Conservation (phyloP, 1,284 basidiomycete genomes). For the Boletus sp. region DNA sequence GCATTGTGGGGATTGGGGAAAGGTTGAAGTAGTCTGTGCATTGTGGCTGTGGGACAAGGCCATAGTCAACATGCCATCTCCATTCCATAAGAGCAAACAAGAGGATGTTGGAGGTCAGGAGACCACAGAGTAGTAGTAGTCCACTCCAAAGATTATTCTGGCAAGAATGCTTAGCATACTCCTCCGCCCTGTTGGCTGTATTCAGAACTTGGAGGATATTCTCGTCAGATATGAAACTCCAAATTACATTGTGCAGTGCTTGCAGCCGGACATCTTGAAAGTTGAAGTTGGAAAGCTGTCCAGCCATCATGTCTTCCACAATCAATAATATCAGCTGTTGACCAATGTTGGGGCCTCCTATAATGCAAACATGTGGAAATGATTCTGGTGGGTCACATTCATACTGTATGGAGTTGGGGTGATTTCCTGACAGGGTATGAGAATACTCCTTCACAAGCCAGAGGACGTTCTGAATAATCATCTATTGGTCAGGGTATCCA, state of each 20-base stretch:
- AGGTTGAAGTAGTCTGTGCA: too few species aligned
- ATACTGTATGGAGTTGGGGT: slow-evolving; percentile 9
- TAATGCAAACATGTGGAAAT: slow-evolving; percentile 36
- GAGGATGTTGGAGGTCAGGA: slow-evolving; percentile 42
- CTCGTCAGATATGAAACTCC: slow-evolving; percentile 22
- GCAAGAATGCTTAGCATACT: slow-evolving; percentile 7
- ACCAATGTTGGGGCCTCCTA: slow-evolving; percentile 17
- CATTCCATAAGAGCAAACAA: slow-evolving; percentile 38
- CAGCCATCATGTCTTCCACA: slow-evolving; percentile 27
- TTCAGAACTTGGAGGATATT: slow-evolving; percentile 14
- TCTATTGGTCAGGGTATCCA: slow-evolving; percentile 43
- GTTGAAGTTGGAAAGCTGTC: slow-evolving; percentile 13
- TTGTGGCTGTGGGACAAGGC: slow-evolving; percentile 25
- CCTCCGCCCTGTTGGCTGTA: slow-evolving; percentile 11
- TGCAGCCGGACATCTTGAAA: slow-evolving; percentile 11
- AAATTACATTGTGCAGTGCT: slow-evolving; percentile 12
- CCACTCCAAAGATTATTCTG: slow-evolving; percentile 26
- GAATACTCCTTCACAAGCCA: slow-evolving; percentile 15
- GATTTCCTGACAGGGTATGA: background rate
- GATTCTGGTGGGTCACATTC: background rate
- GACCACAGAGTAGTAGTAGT: slow-evolving; percentile 44
- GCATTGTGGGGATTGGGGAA: too few species aligned
- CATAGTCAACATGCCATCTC: slow-evolving; percentile 52
- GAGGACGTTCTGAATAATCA: slow-evolving; percentile 40
- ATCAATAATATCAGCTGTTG: slow-evolving; percentile 19